These are phyloP conservation scores for Ceratopteris richardii DNA, from an alignment of 75 land plant species.

Conservation along the genomic window DNA sequence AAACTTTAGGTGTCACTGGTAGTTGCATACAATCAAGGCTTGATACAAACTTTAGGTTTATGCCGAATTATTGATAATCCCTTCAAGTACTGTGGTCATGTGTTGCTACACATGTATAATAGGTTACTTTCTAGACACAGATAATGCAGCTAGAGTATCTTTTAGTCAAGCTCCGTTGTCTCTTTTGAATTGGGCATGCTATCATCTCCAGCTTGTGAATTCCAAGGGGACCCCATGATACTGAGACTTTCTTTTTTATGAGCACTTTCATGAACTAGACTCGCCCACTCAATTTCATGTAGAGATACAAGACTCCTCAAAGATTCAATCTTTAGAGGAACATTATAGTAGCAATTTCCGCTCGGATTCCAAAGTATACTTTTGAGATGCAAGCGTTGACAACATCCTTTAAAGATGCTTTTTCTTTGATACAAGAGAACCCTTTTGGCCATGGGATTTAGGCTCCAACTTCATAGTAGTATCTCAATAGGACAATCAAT, in stretches of 20 bases:
- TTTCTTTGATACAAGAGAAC: neutral
- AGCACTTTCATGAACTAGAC: neutral
- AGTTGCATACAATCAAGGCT: no score
- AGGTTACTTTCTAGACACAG: no score
- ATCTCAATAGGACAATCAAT: neutral
- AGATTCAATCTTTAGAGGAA: neutral
- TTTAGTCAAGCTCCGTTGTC: no score
- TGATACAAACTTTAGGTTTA: no score
- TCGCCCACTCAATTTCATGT: neutral
- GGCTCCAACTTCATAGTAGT: neutral
- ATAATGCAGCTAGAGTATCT: no score
- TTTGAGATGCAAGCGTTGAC: neutral
- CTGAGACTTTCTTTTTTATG: neutral
- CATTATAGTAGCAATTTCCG: neutral
- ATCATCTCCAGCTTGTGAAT: slow-evolving; percentile 2
- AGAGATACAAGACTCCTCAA: neutral
- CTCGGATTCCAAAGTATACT: neutral
- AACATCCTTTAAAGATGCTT: neutral
- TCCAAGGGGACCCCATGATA: slow-evolving; percentile 3
- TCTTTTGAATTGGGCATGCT: no score
- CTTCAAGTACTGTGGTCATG: no score
- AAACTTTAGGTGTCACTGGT: no score
- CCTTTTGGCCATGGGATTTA: neutral
- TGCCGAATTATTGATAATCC: no score
- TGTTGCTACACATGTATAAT: no score